A percentile compares a stretch with the other conserved stretches of the same genome.
Evolutionary conservation across 2,329 filamentous ascomycete species (phyloP).

Genomic region (Coleophoma crateriformis): DNA sequence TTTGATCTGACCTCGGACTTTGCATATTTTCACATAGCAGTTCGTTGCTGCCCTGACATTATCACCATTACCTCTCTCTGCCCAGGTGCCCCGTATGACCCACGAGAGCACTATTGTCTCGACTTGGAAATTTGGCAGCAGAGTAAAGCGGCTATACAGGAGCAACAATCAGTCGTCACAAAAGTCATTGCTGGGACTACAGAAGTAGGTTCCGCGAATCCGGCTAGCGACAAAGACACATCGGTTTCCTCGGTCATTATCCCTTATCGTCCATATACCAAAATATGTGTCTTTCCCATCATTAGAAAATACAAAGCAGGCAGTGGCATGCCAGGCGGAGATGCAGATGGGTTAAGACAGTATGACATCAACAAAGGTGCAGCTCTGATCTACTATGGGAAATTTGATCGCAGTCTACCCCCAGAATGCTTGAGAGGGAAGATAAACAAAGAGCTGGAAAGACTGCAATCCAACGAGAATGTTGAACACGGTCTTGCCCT

Average conservation of each 20-base stretch:
- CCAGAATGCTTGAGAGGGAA: too few species aligned
- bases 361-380: background rate
- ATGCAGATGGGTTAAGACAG: background rate
- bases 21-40: constrained; percentile 16
- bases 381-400: background rate
- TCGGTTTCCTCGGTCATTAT: too few species aligned
- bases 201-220: background rate
- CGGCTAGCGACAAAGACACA: too few species aligned
- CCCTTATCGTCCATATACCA: too few species aligned
- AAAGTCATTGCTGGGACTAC: background rate
- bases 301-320: background rate
- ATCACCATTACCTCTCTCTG: constrained; percentile 11
- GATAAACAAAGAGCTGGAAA: too few species aligned
- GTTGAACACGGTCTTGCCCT: too few species aligned
- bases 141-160: constrained; percentile 7
- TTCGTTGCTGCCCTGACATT: constrained; percentile 18
- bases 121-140: constrained; percentile 3
- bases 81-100: constrained; percentile 11
- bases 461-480: too few species aligned
- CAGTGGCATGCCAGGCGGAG: background rate
- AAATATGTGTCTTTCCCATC: background rate
- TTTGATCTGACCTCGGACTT: constrained; percentile 20
- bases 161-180: background rate
- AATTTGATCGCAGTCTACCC: background rate
- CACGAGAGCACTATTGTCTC: constrained; percentile 11